phyloP scores from a whole-genome alignment of 148 eudicot genomes.

The Camellia lanceoleosa region DNA sequence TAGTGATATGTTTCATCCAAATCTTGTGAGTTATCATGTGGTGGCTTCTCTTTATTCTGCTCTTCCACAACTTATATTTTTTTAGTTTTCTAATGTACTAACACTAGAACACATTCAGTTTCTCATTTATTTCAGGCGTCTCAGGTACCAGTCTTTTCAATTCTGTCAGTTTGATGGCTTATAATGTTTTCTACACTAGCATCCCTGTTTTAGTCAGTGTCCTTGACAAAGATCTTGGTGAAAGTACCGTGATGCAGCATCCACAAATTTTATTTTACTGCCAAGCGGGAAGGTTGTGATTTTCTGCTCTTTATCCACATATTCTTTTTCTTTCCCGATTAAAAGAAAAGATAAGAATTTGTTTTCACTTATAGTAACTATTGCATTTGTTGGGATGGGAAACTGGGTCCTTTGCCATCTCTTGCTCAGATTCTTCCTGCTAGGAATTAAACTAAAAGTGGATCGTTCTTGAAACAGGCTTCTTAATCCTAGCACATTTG shows the following conservation, averaged over 20 bases:
- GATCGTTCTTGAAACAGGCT: conserved; percentile 53
- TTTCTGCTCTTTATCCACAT: background rate
- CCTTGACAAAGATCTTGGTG: conserved; percentile 93
- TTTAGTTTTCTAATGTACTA: conserved; percentile 26
- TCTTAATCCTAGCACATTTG: conserved; percentile 91
- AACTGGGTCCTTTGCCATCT: background rate
- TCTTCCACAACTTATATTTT: background rate
- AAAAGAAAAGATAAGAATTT: background rate
- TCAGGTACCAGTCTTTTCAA: conserved; percentile 96
- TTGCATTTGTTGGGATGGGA: background rate
- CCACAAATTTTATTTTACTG: conserved; percentile 94
- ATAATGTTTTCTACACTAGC: conserved; percentile 95
- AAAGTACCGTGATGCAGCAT: conserved; percentile 90
- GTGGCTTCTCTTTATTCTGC: background rate
- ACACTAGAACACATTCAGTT: conserved; percentile 52
- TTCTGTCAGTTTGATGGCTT: conserved; percentile 95
- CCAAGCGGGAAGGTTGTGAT: conserved; percentile 83
- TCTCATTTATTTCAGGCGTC: conserved; percentile 93
- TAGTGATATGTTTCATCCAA: conserved; percentile 87
- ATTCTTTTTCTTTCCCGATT: background rate
- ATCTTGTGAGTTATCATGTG: conserved; percentile 62
- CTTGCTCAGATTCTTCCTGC: background rate
- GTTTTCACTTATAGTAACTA: background rate
- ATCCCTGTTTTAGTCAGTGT: conserved; percentile 84
- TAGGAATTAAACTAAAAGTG: conserved; percentile 10